Conservation (phyloP, 2,329 filamentous ascomycete species). For the Microdochium bolleyi region DNA sequence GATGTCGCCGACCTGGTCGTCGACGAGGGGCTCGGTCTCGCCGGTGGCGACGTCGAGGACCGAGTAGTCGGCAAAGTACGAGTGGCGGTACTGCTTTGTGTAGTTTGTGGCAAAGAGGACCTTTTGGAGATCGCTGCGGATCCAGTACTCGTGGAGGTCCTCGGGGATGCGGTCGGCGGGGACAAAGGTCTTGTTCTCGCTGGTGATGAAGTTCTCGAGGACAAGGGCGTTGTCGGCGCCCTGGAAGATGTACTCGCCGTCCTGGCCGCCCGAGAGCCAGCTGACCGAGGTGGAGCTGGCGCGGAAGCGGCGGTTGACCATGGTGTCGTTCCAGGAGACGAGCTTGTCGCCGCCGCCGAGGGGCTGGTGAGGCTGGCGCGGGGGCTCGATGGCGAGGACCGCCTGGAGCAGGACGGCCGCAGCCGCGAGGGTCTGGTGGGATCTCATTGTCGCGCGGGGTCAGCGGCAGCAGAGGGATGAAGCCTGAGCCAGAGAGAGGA, state of each 20-base stretch:
- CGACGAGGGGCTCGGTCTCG: conserved; percentile 43
- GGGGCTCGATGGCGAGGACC: conserved; percentile 34
- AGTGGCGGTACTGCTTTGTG: conserved; percentile 61
- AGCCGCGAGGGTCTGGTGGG: background rate
- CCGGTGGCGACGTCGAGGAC: conserved; percentile 54
- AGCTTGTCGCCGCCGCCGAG: conserved; percentile 46
- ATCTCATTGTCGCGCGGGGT: background rate
- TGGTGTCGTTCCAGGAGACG: conserved; percentile 53
- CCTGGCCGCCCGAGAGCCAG: conserved; percentile 51
- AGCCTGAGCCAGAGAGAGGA: background rate
- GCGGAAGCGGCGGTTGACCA: conserved; percentile 33
- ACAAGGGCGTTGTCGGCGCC: conserved; percentile 43
- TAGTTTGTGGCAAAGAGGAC: conserved; percentile 58
- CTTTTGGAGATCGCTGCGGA: conserved; percentile 49
- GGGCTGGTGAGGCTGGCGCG: conserved; percentile 45
- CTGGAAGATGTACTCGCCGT: conserved; percentile 53
- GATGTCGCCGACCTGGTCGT: conserved; percentile 54
- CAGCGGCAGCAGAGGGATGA: background rate
- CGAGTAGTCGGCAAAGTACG: conserved; percentile 60
- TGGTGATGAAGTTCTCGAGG: conserved; percentile 54
- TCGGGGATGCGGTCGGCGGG: conserved; percentile 47
- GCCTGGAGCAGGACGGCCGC: conserved; percentile 3
- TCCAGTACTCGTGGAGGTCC: conserved; percentile 49
- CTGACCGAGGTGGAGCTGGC: conserved; percentile 38
- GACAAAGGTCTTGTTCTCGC: conserved; percentile 48